Conservation (phyloP, 106 monocot species). For the Posidonia australis region DNA sequence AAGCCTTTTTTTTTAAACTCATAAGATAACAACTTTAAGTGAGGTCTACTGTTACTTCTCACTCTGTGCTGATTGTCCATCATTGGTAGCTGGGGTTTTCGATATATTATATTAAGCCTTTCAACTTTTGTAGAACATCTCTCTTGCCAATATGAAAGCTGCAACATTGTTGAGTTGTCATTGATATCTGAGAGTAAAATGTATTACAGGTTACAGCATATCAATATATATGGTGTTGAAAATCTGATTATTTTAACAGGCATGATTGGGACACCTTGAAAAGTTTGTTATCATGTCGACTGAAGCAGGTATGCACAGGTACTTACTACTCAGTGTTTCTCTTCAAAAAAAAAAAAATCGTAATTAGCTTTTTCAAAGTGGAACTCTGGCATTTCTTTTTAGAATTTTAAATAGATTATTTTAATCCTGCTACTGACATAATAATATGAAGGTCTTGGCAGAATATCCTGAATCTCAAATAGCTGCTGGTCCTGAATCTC, state of each 20-base stretch:
- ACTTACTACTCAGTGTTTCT: neutral
- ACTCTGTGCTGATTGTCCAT: no score
- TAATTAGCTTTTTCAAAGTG: no score
- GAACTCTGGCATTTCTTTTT: neutral
- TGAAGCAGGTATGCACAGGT: slow-evolving; percentile 93
- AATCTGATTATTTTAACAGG: slow-evolving; percentile 23
- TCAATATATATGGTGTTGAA: no score
- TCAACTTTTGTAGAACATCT: no score
- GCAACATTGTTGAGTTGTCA: no score
- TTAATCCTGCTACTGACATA: neutral
- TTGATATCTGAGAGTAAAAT: no score
- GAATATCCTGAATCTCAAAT: slow-evolving; percentile 66
- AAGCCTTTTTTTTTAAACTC: no score
- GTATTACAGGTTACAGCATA: neutral
- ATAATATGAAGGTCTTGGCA: slow-evolving; percentile 47
- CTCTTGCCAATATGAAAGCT: no score
- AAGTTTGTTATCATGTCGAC: slow-evolving; percentile 47
- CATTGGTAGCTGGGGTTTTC: no score
- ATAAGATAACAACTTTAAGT: no score
- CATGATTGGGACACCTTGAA: slow-evolving; percentile 86
- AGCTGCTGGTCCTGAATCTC: slow-evolving; percentile 18
- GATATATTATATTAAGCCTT: no score
- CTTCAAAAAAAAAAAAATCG: neutral
- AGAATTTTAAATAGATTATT: neutral
- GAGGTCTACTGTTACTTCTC: no score